Base-by-base conservation (phyloP, 2,329 filamentous ascomycete species). In the Trichoderma koningiopsis region DNA sequence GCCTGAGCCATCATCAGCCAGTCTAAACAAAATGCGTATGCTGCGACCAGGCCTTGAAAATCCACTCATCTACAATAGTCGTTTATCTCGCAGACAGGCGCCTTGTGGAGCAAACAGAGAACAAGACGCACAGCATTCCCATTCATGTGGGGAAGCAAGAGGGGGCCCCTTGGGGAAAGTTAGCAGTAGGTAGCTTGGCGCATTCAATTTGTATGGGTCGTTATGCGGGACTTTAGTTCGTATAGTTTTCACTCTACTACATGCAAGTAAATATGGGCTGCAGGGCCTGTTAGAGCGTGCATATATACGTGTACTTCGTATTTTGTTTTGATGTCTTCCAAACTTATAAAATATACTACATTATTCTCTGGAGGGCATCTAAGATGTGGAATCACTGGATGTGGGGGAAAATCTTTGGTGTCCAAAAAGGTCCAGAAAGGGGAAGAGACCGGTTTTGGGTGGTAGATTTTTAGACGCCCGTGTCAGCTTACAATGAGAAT, bases 71-170 rank as follows among this genome's bases (percentile, higher is more conserved):
- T 6, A 10, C n/a, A 22, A 49, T 4, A 4, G 47, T 49, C 47
- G 47, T 49, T 24, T 49, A 49, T 49, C n/a, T 49, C 47, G 47
- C 47, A 49, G 22, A n/a, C 43, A 49, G 7, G 10, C n/a, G 62
- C 53, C 62, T 66, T 58, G 64, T 67, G 64, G 64, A 67, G 29
- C 64, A 43, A 43, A 19, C 35, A 43, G 53, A 58, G 40, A 19
- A 27, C 29, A 37, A 43, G 16, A 43, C 16, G 64, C 64, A 67
- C 40, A 56, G 40, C 64, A 67, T 67, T 52, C 64, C 40, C 13
- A 29, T 16, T 14, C 47, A 11, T 66, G 64, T 67, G 64, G 64
- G 43, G 64, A 58, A 58, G 10, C 55, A 40, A 47, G 53, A 40
- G 57, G 62, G 40, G 37, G 16, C 1, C 40, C 40, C 19, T 43